Base-by-base conservation (phyloP, 2,329 filamentous ascomycete species). In the Trichophyton simii region DNA sequence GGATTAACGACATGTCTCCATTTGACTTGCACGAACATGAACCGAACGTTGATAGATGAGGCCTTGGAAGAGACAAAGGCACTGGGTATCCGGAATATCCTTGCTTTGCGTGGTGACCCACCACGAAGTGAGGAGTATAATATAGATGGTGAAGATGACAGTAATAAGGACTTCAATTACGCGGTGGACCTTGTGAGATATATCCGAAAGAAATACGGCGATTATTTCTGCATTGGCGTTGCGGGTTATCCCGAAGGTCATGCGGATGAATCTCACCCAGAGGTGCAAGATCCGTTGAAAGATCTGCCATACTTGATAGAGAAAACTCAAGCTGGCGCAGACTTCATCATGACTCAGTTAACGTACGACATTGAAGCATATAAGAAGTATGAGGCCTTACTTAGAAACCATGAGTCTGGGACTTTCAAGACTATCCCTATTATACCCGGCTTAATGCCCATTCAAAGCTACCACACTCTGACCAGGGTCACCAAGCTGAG, bases 11-110 rank as follows among this genome's bases (percentile, higher is more conserved):
- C 94, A 64, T 96, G 94, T 73, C 80, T 99, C 66, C 94, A 99
- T 73, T 79, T 99, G 67, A 99, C 94, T 2, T 99, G 94, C 76
- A 99, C 94, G 61, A 97, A 99, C 74, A 97, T 97, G 92, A 94
- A 87, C 72, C 84, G 87, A 66, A 82, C 82, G 58, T 77, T 95
- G 67, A 85, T 99, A 63, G 94, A 99, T 69, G 86, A 91, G 72
- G 89, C 92, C 0, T 78, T 99, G 66, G 89, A 95, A 69, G 89
- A 95, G 70, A 92, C 92, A 57, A 96, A 95, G 76, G 88, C 83
- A 8, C 77, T 97, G 57, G 94, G 94, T 0, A 90, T 99, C 66
- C 83, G 91, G 66, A 99, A 99, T 70, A 96, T 99, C 60, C 79
- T 99, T 54, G 94, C 94, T 2, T 78, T 99, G 65, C 82, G 94